These are phyloP conservation scores for Xerocomellus dryophilus DNA, from an alignment of 768 basidiomycete genomes.

Conservation along the genomic window DNA sequence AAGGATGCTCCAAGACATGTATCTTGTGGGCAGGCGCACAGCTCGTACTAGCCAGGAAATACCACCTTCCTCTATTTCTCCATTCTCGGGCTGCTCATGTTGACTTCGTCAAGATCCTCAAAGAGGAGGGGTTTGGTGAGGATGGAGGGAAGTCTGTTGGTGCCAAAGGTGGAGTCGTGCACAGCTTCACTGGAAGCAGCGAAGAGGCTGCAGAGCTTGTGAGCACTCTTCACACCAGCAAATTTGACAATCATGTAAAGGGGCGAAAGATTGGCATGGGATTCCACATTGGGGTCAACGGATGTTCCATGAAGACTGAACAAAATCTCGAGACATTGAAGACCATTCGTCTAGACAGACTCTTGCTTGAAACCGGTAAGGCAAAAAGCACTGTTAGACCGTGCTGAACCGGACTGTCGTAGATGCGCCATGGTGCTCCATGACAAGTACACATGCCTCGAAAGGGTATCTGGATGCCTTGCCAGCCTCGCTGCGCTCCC, in stretches of 20 bases:
- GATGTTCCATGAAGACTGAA: conserved; percentile 72
- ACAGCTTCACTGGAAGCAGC: conserved; percentile 71
- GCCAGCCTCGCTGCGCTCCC: conserved; percentile 41
- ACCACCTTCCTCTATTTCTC: conserved; percentile 73
- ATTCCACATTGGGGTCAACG: conserved; percentile 60
- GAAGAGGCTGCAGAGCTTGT: conserved; percentile 67
- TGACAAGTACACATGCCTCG: conserved; percentile 65
- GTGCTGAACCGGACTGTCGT: conserved; percentile 1
- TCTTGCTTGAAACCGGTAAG: conserved; percentile 76
- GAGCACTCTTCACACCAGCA: conserved; percentile 23
- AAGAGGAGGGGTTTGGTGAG: conserved; percentile 60
- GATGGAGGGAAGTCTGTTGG: conserved; percentile 55
- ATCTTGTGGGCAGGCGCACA: conserved; percentile 43
- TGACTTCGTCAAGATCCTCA: conserved; percentile 65
- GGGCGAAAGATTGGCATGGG: conserved; percentile 64
- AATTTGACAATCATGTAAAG: not conserved
- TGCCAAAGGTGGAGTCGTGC: conserved; percentile 72
- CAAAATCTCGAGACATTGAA: conserved; percentile 57
- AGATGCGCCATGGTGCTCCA: conserved; percentile 76
- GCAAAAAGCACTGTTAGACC: not conserved
- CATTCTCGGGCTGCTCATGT: conserved; percentile 75
- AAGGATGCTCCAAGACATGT: not conserved
- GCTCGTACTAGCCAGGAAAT: conserved; percentile 63
- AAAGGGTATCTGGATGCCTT: conserved; percentile 46
- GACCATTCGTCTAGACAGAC: conserved; percentile 51